phyloP scores from a whole-genome alignment of 192 early-diverging fungal species.

The Coemansia sp. region DNA sequence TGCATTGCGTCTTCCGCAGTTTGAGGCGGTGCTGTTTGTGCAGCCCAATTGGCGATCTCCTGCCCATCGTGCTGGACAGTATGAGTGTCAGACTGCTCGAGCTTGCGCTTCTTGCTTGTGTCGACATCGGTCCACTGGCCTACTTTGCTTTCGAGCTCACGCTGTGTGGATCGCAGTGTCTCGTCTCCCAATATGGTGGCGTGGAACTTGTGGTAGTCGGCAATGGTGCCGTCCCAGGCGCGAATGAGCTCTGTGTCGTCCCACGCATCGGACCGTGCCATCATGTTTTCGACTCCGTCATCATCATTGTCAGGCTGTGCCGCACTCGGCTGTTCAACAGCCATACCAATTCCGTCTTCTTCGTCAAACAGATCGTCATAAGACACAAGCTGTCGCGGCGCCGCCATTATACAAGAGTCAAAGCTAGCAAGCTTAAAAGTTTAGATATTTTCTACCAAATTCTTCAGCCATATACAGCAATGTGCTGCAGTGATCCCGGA shows the following conservation, averaged over 20 bases:
- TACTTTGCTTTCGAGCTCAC: slow-evolving; percentile 20
- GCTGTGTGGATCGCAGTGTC: slow-evolving; percentile 19
- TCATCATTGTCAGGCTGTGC: slow-evolving; percentile 1
- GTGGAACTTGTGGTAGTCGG: slow-evolving; percentile 56
- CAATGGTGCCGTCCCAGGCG: slow-evolving; percentile 64
- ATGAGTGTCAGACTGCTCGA: neutral
- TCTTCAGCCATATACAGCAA: neutral
- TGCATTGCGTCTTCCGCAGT: slow-evolving; percentile 61
- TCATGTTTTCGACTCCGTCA: neutral
- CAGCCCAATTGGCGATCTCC: slow-evolving; percentile 6
- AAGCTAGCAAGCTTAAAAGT: neutral
- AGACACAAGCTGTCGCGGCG: slow-evolving; percentile 34
- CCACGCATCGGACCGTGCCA: slow-evolving; percentile 47
- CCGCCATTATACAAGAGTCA: slow-evolving; percentile 10
- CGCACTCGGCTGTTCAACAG: neutral
- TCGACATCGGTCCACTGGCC: slow-evolving; percentile 20
- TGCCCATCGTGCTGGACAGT: slow-evolving; percentile 1
- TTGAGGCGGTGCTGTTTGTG: slow-evolving; percentile 13
- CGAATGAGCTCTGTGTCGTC: slow-evolving; percentile 63
- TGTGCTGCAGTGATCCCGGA: neutral
- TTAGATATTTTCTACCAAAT: neutral
- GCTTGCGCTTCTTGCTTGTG: slow-evolving; percentile 23
- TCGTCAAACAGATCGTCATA: slow-evolving; percentile 42
- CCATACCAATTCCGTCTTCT: slow-evolving; percentile 1
- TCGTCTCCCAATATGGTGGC: slow-evolving; percentile 23